Evolutionary conservation across 73 alveolate species (phyloP), one percentile per base, ranked within the genome.

Genomic region (Effrenium voratum): DNA sequence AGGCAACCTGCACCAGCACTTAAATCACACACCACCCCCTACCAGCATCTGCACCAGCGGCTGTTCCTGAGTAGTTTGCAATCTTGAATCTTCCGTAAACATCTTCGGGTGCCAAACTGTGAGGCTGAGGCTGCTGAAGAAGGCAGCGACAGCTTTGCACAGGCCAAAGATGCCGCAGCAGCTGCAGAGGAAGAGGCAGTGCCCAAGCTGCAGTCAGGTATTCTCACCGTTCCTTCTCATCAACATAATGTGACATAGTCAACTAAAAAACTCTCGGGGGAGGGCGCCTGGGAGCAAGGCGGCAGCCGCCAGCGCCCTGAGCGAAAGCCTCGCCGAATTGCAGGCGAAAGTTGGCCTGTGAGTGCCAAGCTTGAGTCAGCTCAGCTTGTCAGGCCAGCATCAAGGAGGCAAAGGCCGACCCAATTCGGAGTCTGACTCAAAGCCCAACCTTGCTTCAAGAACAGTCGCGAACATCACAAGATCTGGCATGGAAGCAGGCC

Each of bases 81-180:
- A n/a, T n/a, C n/a, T n/a, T n/a, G n/a, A n/a, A n/a, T n/a, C n/a
- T n/a, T n/a, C n/a, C n/a, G n/a, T n/a, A n/a, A n/a, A n/a, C n/a
- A n/a, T n/a, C n/a, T n/a, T n/a, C n/a, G n/a, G n/a, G n/a, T n/a
- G n/a, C n/a, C n/a, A n/a, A n/a, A n/a, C n/a, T n/a, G n/a, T n/a
- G 40, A 90, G 97, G 97, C 47, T 40, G 57, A 79, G 68, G 97
- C 97, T 10, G 83, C 83, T 32, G 97, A 90, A 36, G 97, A 90
- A 55, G 97, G 97, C 45, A 90, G 79, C 55, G 97, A 90, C n/a
- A 75, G 97, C 57, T 90, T 41, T 68, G 80, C 86, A 47, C 87
- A 90, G 75, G 97, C 97, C 97, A 90, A 90, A 90, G 97, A 90
- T 59, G 97, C 97, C 47, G 97, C 97, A 19, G 22, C 97, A 47